Conservation (phyloP, 306 rosid genomes). For the Casuarina glauca region DNA sequence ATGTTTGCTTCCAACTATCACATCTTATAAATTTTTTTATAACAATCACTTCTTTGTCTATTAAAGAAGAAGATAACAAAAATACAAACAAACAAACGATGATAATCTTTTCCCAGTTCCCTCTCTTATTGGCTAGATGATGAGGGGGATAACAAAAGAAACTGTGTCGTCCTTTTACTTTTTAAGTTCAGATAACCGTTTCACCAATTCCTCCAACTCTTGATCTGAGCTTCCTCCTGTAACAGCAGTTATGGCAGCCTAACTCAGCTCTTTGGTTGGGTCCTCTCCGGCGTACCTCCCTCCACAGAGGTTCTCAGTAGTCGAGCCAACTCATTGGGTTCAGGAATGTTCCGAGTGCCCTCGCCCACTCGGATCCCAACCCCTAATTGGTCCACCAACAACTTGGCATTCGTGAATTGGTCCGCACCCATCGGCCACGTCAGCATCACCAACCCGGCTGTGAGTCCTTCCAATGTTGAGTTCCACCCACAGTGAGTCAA, state of each 20-base stretch:
- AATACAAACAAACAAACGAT: too few species aligned
- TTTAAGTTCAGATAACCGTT: conserved; percentile 9
- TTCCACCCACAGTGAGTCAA: conserved; percentile 65
- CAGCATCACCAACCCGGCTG: conserved; percentile 42
- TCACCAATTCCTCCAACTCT: conserved; percentile 39
- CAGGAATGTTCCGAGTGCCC: conserved; percentile 30
- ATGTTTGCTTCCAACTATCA: too few species aligned
- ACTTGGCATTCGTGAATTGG: conserved; percentile 39
- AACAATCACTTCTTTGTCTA: too few species aligned
- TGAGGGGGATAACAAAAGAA: too few species aligned
- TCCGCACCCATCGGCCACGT: conserved; percentile 64
- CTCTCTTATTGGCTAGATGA: too few species aligned
- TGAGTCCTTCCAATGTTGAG: conserved; percentile 46
- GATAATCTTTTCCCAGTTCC: too few species aligned
- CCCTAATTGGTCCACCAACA: conserved; percentile 38
- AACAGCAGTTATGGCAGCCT: conserved; percentile 27
- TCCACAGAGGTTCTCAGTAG: conserved; percentile 16
- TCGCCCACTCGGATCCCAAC: conserved; percentile 37
- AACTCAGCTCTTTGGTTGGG: conserved; percentile 19
- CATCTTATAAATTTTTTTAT: too few species aligned
- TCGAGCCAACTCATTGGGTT: conserved; percentile 19
- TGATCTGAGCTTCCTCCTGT: conserved; percentile 38
- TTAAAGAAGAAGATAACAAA: too few species aligned
- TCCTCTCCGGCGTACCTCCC: conserved; percentile 21
- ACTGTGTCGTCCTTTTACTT: not conserved